Base-by-base conservation (phyloP, 768 basidiomycete species). In the Podaxis carcinomalis region DNA sequence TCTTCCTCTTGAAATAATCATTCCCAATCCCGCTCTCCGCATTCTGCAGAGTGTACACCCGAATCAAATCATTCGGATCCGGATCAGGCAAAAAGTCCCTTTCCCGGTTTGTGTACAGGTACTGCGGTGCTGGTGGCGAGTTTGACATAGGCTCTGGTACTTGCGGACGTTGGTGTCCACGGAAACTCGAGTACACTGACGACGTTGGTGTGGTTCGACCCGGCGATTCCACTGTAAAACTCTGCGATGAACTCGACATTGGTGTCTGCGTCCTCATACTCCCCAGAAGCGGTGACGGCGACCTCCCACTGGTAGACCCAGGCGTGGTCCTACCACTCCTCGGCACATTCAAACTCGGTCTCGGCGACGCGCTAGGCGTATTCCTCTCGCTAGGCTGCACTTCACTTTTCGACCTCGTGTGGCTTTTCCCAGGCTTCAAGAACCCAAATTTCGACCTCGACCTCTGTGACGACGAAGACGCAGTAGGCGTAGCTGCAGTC, bases 21-120 rank as follows among this genome's bases (percentile, higher is more conserved):
- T 92, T 94, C 35, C 93, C 97, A 39, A 99, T 72, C 21, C 97
- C 97, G 62, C 92, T 93, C 78, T 98, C 95, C 5, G 94, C 93
- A 66, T 90, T 74, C 72, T 96, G 93, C 72, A 98, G 77, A 21
- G 91, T 86, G 69, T 97, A 98, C 56, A 79, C 74, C 52, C 80
- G 82, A 55, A 95, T 70, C 53, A 95, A 69, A 67, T 88, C 82
- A 16, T 73, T 72, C 27, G 73, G 66, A 35, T 81, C 75, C 7
- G 82, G 84, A n/a, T 78, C 76, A 1, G 73, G 72, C 39, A 77
- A 37, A 55, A 68, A 58, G 66, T 69, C 25, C 57, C 47, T 61
- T 28, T 61, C 59, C 52, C 59, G 27, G 21, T 55, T 61, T 14
- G 59, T 37, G 19, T 47, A 61, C 59, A 55, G 39, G 21, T n/a